Percentiles rank a stretch among this genome's conserved stretches.
Evolutionary conservation across 2,329 filamentous ascomycete species (phyloP).

Genomic region (Pseudopithomyces maydicus): DNA sequence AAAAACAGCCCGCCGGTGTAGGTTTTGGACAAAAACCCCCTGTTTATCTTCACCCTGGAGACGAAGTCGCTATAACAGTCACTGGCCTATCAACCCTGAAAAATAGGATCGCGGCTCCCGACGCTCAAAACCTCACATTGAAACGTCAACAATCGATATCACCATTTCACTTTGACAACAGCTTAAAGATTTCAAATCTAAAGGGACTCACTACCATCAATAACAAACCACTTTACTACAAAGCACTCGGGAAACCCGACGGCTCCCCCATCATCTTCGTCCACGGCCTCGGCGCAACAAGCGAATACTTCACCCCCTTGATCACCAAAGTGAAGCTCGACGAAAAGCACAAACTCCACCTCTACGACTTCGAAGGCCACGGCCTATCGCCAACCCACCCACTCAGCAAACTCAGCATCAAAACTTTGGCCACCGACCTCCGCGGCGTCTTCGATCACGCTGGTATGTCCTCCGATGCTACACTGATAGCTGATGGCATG

Average conservation of each 20-base stretch:
- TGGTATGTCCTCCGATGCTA: constrained; percentile 39
- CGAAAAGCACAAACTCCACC: constrained; percentile 43
- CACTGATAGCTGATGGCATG: constrained; percentile 58
- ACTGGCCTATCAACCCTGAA: constrained; percentile 31
- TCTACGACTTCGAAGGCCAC: constrained; percentile 63
- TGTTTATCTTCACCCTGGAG: constrained; percentile 32
- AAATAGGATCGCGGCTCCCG: constrained; percentile 52
- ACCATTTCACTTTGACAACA: constrained; percentile 43
- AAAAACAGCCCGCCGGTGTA: constrained; percentile 50
- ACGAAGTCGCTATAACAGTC: constrained; percentile 28
- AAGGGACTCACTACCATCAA: constrained; percentile 46
- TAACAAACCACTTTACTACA: constrained; percentile 50
- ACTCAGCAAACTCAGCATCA: constrained; percentile 50
- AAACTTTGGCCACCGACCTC: constrained; percentile 52
- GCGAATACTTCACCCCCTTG: constrained; percentile 54
- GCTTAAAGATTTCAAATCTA: constrained; percentile 40
- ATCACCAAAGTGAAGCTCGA: constrained; percentile 42
- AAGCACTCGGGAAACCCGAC: constrained; percentile 26
- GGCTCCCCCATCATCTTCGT: constrained; percentile 54
- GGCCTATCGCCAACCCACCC: constrained; percentile 59
- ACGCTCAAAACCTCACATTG: constrained; percentile 39
- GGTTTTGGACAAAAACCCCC: constrained; percentile 48
- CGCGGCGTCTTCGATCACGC: constrained; percentile 44
- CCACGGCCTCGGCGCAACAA: constrained; percentile 60
- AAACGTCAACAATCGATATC: constrained; percentile 25